phyloP scores from a whole-genome alignment of 257 asterid genomes.

The Fraxinus anomala region DNA sequence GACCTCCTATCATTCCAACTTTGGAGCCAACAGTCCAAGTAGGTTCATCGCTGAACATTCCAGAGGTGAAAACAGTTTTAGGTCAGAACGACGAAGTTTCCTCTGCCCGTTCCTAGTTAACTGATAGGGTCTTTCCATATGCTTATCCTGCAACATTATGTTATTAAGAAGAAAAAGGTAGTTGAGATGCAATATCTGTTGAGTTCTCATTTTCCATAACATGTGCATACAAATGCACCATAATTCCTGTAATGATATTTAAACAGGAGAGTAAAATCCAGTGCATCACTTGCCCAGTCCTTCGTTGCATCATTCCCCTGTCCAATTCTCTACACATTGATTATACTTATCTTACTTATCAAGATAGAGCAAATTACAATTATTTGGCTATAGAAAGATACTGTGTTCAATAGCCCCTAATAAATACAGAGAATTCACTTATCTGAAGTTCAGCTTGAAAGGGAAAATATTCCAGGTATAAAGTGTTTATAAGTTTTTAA shows the following conservation, averaged over 20 bases:
- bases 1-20: slow-evolving; percentile 63
- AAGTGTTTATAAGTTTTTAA: too few species aligned
- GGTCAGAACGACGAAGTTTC: slow-evolving; percentile 53
- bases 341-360: background rate
- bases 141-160: background rate
- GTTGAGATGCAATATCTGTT: slow-evolving; percentile 17
- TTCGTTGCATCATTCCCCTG: background rate
- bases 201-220: background rate
- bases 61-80: slow-evolving; percentile 38
- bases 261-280: background rate
- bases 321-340: background rate
- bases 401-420: background rate
- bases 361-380: background rate
- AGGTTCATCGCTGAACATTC: slow-evolving; percentile 38
- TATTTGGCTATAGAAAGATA: background rate
- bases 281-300: slow-evolving; percentile 10
- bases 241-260: background rate
- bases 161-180: background rate
- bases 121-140: background rate
- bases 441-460: background rate
- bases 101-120: slow-evolving; percentile 38
- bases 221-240: background rate
- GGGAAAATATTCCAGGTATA: background rate
- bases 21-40: slow-evolving; percentile 46
- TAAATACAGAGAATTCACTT: background rate